Base-by-base conservation (phyloP, 169 alveolate species). In the Plasmodium malariae region DNA sequence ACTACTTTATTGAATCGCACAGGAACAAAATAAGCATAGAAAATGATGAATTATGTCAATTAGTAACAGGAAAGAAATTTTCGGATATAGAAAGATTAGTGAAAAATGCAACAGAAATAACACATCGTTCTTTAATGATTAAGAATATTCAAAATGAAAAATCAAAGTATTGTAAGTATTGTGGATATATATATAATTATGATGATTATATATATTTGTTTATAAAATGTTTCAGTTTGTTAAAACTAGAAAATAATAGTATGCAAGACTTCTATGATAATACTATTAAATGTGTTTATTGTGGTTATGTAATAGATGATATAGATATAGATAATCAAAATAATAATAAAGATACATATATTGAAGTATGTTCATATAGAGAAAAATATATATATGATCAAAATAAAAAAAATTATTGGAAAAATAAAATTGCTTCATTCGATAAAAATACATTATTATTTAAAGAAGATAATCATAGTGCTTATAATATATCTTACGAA, bases 401-500 rank as follows among this genome's bases (percentile, higher is more conserved):
- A 19, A 89, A 92, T 21, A 91, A 92, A 78, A 94, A 94, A 85
- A 74, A 60, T 45, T 92, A 93, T 90, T 94, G 96, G 96, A 93
- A 91, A 87, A 94, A 94, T 76, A 83, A 83, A 83, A 67, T 83
- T 28, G 43, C 72, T 11, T 34, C 80, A 3, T 11, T 83, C 51
- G 70, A 83, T 7, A 65, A 86, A 68, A 86, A 86, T 48, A 30
- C 55, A 3, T 37, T 74, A 72, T 49, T 86, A 70, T 86, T 86
- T 34, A 86, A 86, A 49, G 87, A 86, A 70, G 92, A 54, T 17
- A 49, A 71, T 26, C 48, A 55, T 14, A 71, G 70, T 17, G 83
- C 95, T n/a, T 91, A 92, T 55, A 93, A 94, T 68, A 92, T 92
- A 37, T 93, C 94, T 11, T 91, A 95, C 68, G 95, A 95, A 88